Percentiles rank a stretch among this genome's conserved stretches.
Conservation (phyloP, 2,329 filamentous ascomycete species). For the Xylaria polymorpha region DNA sequence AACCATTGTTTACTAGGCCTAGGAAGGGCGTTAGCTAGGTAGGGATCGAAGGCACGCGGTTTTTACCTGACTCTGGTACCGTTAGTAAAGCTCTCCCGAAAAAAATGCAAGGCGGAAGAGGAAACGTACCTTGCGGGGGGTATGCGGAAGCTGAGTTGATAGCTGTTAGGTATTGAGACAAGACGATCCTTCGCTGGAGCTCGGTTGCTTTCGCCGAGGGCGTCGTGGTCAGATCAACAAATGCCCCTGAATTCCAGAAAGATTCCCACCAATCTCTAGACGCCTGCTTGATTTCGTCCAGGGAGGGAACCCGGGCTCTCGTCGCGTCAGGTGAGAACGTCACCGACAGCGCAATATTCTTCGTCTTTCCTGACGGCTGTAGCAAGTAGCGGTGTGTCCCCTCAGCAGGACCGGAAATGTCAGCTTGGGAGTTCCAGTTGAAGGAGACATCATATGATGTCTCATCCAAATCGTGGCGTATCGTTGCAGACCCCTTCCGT, state of each 20-base stretch:
- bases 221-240: slow-evolving; percentile 60
- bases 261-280: slow-evolving; percentile 59
- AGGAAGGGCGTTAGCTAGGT: slow-evolving; percentile 32
- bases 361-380: slow-evolving; percentile 40
- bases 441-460: slow-evolving; percentile 57
- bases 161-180: slow-evolving; percentile 65
- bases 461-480: slow-evolving; percentile 57
- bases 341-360: slow-evolving; percentile 48
- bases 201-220: slow-evolving; percentile 57
- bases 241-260: slow-evolving; percentile 64
- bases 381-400: slow-evolving; percentile 59
- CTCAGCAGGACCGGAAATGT: slow-evolving; percentile 50
- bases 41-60: neutral
- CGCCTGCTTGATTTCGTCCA: slow-evolving; percentile 46
- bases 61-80: slow-evolving; percentile 41
- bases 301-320: slow-evolving; percentile 39
- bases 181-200: slow-evolving; percentile 63
- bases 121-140: slow-evolving; percentile 57
- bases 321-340: slow-evolving; percentile 49
- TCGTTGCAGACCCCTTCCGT: slow-evolving; percentile 50
- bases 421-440: slow-evolving; percentile 52
- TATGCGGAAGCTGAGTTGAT: slow-evolving; percentile 63
- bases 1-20: slow-evolving; percentile 65
- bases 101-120: too few species aligned
- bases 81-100: slow-evolving; percentile 19